Base-by-base conservation (phyloP, 257 asterid species). In the Solanum acaule region DNA sequence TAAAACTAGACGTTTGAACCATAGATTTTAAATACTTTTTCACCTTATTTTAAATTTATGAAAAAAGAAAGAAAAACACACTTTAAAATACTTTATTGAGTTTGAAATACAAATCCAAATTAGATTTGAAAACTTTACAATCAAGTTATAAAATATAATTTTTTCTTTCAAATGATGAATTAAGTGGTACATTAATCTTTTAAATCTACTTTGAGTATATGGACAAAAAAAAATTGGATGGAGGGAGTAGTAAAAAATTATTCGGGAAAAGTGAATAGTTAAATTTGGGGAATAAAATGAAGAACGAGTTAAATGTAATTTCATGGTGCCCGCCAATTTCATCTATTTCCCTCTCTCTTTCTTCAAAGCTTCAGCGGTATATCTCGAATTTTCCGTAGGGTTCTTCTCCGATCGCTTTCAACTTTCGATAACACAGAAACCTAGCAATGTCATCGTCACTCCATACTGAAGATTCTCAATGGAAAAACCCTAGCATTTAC, bases 401-500 rank as follows among this genome's bases (percentile, higher is more conserved):
- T 18, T 18, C 49, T 33, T 78, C 85, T 78, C 31, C 37, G 20
- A 78, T 78, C 61, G 25, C 34, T 15, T 29, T 42, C 38, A 85
- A 13, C 52, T 85, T 27, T 18, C 27, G 78, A 85, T 34, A 23
- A 23, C 76, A 63, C 18, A 14, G 27, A 86, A 27, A n/a, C 6
- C 61, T 61, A 34, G 38, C 34, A 44, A 49, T 72, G 88, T 86
- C 88, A 52, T 86, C 84, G 3, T 86, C 88, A 73, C 20, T 86
- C 10, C 40, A 86, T 44, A 72, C 90, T 38, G 85, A 79, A 79
- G 93, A 91, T 42, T 77, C 93, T 31, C 92, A 89, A 59, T 20
- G 90, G 56, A 90, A 90, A 88, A 91, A 84, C 67, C 92, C 91
- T 40, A 86, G 11, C 88, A 67, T 61, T 49, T 93, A 93, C 90